Base-by-base conservation (phyloP, 1,139 yeast genomes). In the Kodamaea sp. region DNA sequence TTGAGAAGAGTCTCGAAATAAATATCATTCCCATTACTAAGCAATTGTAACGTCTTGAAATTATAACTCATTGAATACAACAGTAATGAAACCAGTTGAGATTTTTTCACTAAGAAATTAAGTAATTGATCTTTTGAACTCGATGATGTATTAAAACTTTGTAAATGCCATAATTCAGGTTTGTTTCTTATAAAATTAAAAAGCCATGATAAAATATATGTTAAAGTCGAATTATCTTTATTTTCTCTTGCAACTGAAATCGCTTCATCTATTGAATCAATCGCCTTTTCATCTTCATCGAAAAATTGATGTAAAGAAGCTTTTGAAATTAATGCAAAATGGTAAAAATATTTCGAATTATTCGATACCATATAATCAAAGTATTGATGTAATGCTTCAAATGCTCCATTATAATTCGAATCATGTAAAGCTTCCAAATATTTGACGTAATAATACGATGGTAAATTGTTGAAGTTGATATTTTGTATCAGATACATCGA, bases 181-280 rank as follows among this genome's bases (percentile, higher is more conserved):
- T 81, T 75, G 45, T 77, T 75, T 44, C 78, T 78, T 54, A 86
- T 70, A 47, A 85, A 85, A 45, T 81, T 77, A 53, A 81, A 81
- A 1, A 88, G 66, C 95, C 96, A 87, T 7, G 90, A 75, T 34
- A 88, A 64, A n/a, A 89, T 75, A 48, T 81, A 82, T 10, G 88
- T 84, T 30, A 89, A 66, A 12, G 95, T 86, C 8, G 73, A 66
- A 43, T 78, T 72, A 57, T 89, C 96, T 47, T 81, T 82, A 51
- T 85, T 83, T 53, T 89, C 96, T 49, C 97, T 67, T 0, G 96
- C 96, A 2, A 89, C 90, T 4, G 86, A 72, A 3, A 89, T 84
- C 0, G 97, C 94, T 55, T 89, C 97, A 48, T 84, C 88, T 5
- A 89, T 84, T 0, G 95, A 84, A 48, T 82, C 74, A 10, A 86